Base-by-base conservation (phyloP, 208 protist genomes). In the Willaertia magna region DNA sequence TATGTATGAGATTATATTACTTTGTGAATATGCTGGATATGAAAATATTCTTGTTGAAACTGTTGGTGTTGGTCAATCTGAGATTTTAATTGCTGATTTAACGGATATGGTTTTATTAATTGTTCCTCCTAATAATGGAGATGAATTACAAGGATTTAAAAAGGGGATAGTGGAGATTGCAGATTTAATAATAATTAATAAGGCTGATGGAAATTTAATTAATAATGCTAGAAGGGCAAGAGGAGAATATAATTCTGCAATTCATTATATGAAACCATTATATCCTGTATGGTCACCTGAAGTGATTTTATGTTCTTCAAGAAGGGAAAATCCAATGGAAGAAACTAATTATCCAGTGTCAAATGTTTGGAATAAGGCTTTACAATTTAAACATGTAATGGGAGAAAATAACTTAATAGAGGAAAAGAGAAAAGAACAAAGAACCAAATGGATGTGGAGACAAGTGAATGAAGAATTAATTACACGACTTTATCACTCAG, bases 1-100 rank as follows among this genome's bases (percentile, higher is more conserved):
- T 43, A 97, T 95, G 34, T 94, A 91, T 84, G 96, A 98, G 81
- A 91, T 93, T 20, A 91, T 97, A 44, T 86, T 92, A 40, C 86
- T 98, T 48, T 96, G 96, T 87, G 96, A 98, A 88, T 90, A 87
- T 6, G 94, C 94, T 0, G 93, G 92, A 4, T 98, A 95, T 85
- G 93, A 98, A 59, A 91, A 93, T 1, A 87, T 97, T 30, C 86
- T 98, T n/a, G 90, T 98, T 2, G 97, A 98, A 59, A 98, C 97
- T 12, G 96, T 98, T 43, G 97, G 97, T 30, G 97, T 98, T 1
- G 96, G 96, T 9, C 93, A 96, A 89, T 93, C 89, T 49, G 94
- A 94, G 75, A 93, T 16, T 22, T 16, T 51, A 30, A 22, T 86
- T 6, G 49, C 48, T n/a, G 40, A 86, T 52, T 82, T 86, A 30